Conservation (phyloP, 2,329 filamentous ascomycete genomes). For the Lachnellula suecica region DNA sequence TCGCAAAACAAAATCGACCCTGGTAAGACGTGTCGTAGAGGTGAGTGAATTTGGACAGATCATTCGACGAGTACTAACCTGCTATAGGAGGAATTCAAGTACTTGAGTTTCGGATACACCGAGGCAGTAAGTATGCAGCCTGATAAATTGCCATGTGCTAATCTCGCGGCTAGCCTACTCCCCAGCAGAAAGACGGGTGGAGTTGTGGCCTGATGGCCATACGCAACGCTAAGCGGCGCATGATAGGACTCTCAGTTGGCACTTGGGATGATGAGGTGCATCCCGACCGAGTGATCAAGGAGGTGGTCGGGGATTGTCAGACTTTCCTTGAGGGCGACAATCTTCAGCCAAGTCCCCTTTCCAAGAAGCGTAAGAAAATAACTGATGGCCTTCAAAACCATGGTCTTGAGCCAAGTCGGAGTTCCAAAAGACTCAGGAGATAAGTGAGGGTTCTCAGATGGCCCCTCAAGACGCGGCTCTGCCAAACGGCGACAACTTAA, state of each 20-base stretch:
- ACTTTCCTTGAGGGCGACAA: conserved; percentile 18
- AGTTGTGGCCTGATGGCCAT: conserved; percentile 25
- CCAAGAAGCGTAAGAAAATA: conserved; percentile 13
- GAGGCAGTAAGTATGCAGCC: conserved; percentile 25
- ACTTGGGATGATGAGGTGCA: conserved; percentile 17
- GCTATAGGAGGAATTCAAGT: conserved; percentile 25
- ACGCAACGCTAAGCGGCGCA: conserved; percentile 20
- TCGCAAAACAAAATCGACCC: conserved; percentile 11
- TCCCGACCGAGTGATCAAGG: conserved; percentile 22
- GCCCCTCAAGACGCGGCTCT: too few species aligned
- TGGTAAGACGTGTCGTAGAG: conserved; percentile 14
- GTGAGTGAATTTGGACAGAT: conserved; percentile 9
- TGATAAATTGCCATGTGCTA: conserved; percentile 15
- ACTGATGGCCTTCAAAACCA: background rate
- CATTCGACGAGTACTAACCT: conserved; percentile 11
- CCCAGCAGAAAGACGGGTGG: conserved; percentile 20
- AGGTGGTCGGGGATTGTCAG: conserved; percentile 22
- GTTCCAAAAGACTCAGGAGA: conserved; percentile 14
- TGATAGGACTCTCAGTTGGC: conserved; percentile 21
- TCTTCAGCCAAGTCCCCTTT: conserved; percentile 12
- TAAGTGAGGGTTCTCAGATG: too few species aligned
- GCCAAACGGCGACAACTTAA: too few species aligned
- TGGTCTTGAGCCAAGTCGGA: conserved; percentile 3
- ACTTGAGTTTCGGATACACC: conserved; percentile 25
- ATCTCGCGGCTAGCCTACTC: conserved; percentile 12